These are phyloP conservation scores for Wallacemonas sp. DNA, from an alignment of 208 protist species.

Conservation along the genomic window DNA sequence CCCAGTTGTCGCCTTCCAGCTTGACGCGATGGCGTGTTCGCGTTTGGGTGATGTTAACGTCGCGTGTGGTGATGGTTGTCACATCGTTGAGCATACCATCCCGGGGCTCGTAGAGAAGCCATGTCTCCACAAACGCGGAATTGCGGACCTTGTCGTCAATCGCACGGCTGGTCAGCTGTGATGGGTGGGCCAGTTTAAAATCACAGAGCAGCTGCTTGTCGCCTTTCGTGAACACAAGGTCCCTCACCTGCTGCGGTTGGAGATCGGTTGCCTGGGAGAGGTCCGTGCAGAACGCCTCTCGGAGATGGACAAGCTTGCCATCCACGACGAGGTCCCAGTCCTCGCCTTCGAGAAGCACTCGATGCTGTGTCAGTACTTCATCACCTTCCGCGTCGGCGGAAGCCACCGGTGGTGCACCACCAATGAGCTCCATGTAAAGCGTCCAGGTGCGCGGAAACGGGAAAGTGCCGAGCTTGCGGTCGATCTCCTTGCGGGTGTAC, in stretches of 20 bases:
- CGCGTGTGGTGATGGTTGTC: background rate
- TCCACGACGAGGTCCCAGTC: slow-evolving; percentile 9
- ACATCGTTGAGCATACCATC: background rate
- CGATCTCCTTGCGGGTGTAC: slow-evolving; percentile 4
- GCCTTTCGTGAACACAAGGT: slow-evolving; percentile 4
- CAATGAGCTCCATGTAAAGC: slow-evolving; percentile 16
- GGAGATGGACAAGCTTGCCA: background rate
- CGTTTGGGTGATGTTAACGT: background rate
- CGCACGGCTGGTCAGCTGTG: background rate
- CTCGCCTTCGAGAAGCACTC: slow-evolving; percentile 12
- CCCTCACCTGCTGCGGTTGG: background rate
- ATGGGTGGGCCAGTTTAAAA: slow-evolving; percentile 1
- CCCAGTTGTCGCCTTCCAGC: slow-evolving; percentile 17
- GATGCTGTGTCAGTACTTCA: background rate
- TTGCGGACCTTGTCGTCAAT: slow-evolving; percentile 2
- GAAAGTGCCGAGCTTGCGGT: slow-evolving; percentile 5
- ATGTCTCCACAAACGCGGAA: slow-evolving; percentile 12
- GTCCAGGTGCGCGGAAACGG: slow-evolving; percentile 16
- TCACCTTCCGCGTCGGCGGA: background rate
- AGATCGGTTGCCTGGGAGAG: background rate
- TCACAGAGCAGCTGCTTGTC: background rate
- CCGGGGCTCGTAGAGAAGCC: slow-evolving; percentile 9
- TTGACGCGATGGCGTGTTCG: slow-evolving; percentile 13
- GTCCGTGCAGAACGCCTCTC: background rate
- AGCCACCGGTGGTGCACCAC: background rate